Conservation (phyloP, 192 early-diverging fungal genomes). For the Oehlia diaphana region DNA sequence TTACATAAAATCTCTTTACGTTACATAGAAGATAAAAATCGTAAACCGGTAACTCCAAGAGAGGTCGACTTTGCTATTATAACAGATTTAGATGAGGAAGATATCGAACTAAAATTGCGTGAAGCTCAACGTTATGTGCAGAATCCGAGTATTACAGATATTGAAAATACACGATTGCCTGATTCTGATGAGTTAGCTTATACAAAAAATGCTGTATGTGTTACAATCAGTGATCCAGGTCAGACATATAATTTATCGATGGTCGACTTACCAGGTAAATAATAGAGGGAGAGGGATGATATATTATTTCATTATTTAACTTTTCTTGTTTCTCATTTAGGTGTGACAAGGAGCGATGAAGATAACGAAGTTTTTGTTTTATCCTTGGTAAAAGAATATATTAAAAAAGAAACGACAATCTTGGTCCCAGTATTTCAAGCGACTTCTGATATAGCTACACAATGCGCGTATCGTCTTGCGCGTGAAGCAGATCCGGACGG, state of each 20-base stretch:
- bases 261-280: neutral
- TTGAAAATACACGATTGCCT: neutral
- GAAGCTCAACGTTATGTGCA: neutral
- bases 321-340: neutral
- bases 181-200: neutral
- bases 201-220: neutral
- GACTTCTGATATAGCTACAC: neutral
- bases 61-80: neutral
- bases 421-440: neutral
- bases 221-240: neutral
- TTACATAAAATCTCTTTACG: neutral
- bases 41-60: neutral
- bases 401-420: neutral
- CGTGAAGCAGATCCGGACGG: neutral
- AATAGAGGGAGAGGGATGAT: too few relatives aligned
- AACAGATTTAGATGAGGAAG: neutral
- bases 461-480: neutral
- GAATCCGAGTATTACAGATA: neutral
- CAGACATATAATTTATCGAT: neutral
- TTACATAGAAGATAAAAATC: neutral
- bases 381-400: neutral
- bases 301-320: neutral
- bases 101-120: neutral
- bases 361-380: neutral
- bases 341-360: neutral